Conservation (phyloP, 768 basidiomycete species). For the Leucogyrophana mollusca region DNA sequence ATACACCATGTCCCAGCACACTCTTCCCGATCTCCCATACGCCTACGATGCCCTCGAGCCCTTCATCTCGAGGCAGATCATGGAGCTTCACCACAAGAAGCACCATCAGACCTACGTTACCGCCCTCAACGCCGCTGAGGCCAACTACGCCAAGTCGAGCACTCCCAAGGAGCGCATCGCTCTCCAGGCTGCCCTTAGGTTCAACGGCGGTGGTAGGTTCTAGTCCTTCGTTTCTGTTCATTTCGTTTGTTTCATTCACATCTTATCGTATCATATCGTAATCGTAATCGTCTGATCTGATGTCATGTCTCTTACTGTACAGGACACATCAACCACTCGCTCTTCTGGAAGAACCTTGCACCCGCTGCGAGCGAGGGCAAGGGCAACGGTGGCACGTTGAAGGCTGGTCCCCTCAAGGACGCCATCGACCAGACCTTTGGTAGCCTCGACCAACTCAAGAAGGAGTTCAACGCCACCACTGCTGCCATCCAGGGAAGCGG, state of each 20-base stretch:
- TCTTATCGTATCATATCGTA: constrained; percentile 11
- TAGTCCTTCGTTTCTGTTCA: background rate
- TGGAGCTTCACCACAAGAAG: constrained; percentile 92
- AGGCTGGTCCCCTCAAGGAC: constrained; percentile 61
- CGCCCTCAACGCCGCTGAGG: constrained; percentile 88
- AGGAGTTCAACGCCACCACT: constrained; percentile 82
- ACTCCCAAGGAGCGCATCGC: constrained; percentile 81
- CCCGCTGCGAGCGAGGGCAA: constrained; percentile 52
- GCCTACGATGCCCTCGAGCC: constrained; percentile 89
- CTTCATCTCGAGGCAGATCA: constrained; percentile 89
- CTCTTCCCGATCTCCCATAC: constrained; percentile 75
- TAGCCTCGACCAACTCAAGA: constrained; percentile 66
- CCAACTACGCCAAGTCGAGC: constrained; percentile 61
- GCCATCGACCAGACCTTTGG: constrained; percentile 69
- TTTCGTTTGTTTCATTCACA: too few species aligned
- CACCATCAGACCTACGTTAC: constrained; percentile 96
- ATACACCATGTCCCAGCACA: constrained; percentile 41
- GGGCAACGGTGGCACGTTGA: constrained; percentile 59
- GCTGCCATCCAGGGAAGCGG: constrained; percentile 90
- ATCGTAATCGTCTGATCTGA: constrained; percentile 9
- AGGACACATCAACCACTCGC: constrained; percentile 93
- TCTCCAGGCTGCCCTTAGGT: constrained; percentile 89
- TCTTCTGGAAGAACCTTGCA: constrained; percentile 95
- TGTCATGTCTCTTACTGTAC: constrained; percentile 13
- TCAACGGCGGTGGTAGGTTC: constrained; percentile 89